Evolutionary conservation across 2,329 filamentous ascomycete genomes (phyloP), one percentile per base, ranked within the genome.

Genomic region (Fusarium buharicum): DNA sequence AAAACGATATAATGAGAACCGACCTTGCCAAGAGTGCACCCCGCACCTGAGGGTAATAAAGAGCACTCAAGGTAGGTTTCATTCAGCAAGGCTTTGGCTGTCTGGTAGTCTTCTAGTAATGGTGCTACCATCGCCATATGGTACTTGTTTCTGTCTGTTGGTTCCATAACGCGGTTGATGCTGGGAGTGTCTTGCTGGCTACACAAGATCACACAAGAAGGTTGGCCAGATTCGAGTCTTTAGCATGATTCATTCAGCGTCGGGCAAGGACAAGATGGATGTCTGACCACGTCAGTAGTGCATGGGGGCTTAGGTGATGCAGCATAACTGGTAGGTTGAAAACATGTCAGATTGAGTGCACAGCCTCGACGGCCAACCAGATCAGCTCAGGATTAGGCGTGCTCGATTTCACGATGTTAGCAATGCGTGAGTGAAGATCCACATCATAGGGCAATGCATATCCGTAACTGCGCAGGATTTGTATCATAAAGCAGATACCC

Each of bases 31-130:
- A 43, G 12, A 0, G 8, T 43, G 6, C 14, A 59, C 5, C n/a
- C 6, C 4, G 53, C 43, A 2, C n/a, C n/a, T 1, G 47, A 59
- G 9, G 4, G 7, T 1, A 1, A 1, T 1, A 62, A 1, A 1
- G 7, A 0, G 13, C 4, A 4, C 11, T 24, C n/a, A 0, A 10
- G 0, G 4, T 28, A 0, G 1, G 0, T 14, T 1, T 0, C 7
- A 11, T 43, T 17, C 3, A 62, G 4, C 0, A 47, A 5, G 0
- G 5, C 7, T 11, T 4, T n/a, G 4, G 59, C 44, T 2, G 31
- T 33, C 3, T 33, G 10, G 0, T 55, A 62, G 4, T 62, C 36
- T 3, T 40, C 13, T 1, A 4, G 22, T 0, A 13, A 17, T 0
- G 59, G 59, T 0, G 46, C 50, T 8, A 63, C 16, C 0, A 62